Percentiles rank a stretch among this genome's conserved stretches.
phyloP scores from a whole-genome alignment of 257 asterid genomes.

The Ajuga chamaepitys region DNA sequence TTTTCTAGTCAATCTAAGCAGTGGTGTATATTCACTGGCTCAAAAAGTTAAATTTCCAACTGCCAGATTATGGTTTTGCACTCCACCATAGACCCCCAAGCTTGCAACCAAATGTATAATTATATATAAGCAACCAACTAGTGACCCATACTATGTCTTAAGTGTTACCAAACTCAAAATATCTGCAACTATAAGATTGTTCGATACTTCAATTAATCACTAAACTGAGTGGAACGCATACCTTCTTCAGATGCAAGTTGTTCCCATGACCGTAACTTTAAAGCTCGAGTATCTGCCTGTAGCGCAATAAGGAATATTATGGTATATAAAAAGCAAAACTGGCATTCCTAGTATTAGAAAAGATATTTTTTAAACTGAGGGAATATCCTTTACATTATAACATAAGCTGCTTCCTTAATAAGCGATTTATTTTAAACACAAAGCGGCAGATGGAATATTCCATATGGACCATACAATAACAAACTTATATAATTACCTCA shows the following conservation, averaged over 20 bases:
- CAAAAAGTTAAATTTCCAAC: neutral
- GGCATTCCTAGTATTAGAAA: neutral
- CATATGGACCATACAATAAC: neutral
- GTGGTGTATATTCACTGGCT: neutral
- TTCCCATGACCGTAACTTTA: constrained; percentile 81
- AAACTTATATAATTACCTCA: neutral
- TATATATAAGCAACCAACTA: constrained; percentile 4
- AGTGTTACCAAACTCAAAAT: neutral
- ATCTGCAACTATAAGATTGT: neutral
- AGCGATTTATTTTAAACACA: neutral
- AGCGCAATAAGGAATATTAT: neutral
- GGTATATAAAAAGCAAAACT: neutral
- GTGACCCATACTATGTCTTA: neutral
- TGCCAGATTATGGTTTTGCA: neutral
- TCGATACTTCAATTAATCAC: neutral
- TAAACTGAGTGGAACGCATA: constrained; percentile 15
- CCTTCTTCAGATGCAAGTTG: constrained; percentile 96
- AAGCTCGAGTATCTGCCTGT: constrained; percentile 71
- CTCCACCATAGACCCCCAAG: neutral
- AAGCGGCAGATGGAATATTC: neutral
- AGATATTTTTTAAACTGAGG: neutral
- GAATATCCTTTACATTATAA: neutral
- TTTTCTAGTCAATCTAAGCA: neutral
- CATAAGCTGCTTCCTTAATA: neutral
- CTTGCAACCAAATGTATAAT: neutral